Conservation (phyloP, 805 yeast genomes). For the Candida silvatica region DNA sequence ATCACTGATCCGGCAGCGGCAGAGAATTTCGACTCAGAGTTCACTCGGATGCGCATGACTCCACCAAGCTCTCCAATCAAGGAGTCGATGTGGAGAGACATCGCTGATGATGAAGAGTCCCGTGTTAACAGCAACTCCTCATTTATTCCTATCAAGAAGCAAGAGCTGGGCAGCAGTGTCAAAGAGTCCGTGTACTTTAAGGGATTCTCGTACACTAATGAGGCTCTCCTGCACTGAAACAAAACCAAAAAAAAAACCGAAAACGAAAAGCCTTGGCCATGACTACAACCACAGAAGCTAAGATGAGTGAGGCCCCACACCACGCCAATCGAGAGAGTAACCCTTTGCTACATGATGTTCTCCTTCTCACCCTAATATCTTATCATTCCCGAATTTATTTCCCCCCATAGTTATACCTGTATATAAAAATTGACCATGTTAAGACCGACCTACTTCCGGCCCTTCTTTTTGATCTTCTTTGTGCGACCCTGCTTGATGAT, state of each 20-base stretch:
- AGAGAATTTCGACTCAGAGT: slow-evolving; percentile 75
- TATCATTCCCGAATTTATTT: neutral
- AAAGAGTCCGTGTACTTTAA: slow-evolving; percentile 25
- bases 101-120: slow-evolving; percentile 22
- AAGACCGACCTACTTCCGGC: neutral
- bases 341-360: too few relatives aligned
- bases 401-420: neutral
- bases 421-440: neutral
- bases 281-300: too few relatives aligned
- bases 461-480: slow-evolving; percentile 6
- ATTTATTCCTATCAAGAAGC: slow-evolving; percentile 23
- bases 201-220: slow-evolving; percentile 24
- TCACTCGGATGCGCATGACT: slow-evolving; percentile 58
- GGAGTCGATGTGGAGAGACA: slow-evolving; percentile 17
- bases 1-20: slow-evolving; percentile 77
- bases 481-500: slow-evolving; percentile 27
- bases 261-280: too few relatives aligned
- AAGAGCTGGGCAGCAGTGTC: slow-evolving; percentile 13
- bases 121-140: slow-evolving; percentile 25
- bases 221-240: slow-evolving; percentile 9
- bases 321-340: too few relatives aligned
- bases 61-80: slow-evolving; percentile 27
- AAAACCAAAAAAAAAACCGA: too few relatives aligned
- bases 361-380: too few relatives aligned
- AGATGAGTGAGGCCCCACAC: too few relatives aligned